Evolutionary conservation across 768 basidiomycete species (phyloP), one percentile per base, ranked within the genome.

Genomic region (Boletus rubescentipes): DNA sequence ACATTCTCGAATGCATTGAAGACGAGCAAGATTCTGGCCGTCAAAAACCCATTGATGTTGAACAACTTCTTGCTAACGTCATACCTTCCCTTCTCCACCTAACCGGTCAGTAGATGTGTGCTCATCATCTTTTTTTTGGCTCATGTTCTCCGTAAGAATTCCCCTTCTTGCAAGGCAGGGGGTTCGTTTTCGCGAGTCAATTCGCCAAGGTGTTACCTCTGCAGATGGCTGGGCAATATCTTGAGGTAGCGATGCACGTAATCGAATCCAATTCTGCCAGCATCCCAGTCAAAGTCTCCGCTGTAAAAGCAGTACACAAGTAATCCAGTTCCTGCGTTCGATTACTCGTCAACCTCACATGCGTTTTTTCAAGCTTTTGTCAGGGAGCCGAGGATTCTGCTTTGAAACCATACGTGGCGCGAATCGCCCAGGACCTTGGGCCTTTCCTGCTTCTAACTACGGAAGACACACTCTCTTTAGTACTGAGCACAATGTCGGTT

Each of bases 271-370:
- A 66, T 20, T 81, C 83, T 23, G 84, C 88, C 4, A 80, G 83
- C 26, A 78, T 93, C n/a, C 90, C 93, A 0, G 88, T 98, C 63
- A 98, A 98, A 71, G 78, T 98, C 6, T 95, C 93, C 1, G 95
- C 96, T 10, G 89, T 98, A 26, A 91, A 92, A 69, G 93, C 96
- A 3, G 79, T 98, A 36, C 86, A 91, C 64, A 95, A 98, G 97
- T 98, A 63, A 53, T 84, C 67, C 16, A 21, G 7, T 34, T 53
- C 39, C n/a, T 39, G 18, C 8, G 1, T 26, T 48, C n/a, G 23
- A 12, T 34, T 11, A 1, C 10, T 29, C 29, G 4, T 36, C 11
- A 15, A 1, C 20, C 51, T 68, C 16, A 65, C 60, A 12, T 41
- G n/a, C 39, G 16, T 18, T 4, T 45, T 54, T n/a, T 53, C 18